Evolutionary conservation across 1,139 yeast genomes (phyloP).

Genomic region (Geotrichum restrictum): DNA sequence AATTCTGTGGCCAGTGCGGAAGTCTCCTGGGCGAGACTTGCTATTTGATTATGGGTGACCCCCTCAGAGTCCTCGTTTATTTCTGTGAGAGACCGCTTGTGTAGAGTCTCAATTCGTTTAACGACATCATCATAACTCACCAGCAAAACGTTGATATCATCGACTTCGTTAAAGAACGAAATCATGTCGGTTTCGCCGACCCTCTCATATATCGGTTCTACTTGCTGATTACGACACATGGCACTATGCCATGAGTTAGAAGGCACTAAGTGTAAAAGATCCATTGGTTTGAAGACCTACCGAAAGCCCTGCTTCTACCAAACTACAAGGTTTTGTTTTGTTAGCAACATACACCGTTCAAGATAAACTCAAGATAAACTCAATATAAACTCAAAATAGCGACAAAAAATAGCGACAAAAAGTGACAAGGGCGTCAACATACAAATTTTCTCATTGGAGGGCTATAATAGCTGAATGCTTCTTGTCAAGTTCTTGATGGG

Average conservation of each 20-base stretch:
- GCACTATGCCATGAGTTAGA: background rate
- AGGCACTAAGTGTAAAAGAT: background rate
- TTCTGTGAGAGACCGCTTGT: constrained; percentile 76
- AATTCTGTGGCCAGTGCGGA: constrained; percentile 70
- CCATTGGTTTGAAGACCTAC: no score
- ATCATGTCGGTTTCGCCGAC: constrained; percentile 50
- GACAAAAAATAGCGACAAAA: no score
- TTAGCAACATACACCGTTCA: background rate
- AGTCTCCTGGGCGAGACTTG: constrained; percentile 71
- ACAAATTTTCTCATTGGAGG: background rate
- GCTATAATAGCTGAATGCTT: no score
- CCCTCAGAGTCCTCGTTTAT: constrained; percentile 72
- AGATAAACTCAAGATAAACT: no score
- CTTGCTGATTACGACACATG: constrained; percentile 3
- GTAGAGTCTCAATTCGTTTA: constrained; percentile 73
- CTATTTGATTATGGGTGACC: constrained; percentile 69
- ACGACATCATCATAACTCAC: constrained; percentile 75
- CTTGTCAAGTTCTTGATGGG: no score
- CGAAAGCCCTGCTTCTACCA: background rate
- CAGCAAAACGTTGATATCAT: constrained; percentile 72
- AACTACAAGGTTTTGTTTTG: background rate
- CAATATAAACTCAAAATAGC: no score
- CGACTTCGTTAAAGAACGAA: constrained; percentile 75
- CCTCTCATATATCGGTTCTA: constrained; percentile 12
- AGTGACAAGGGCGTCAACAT: background rate